phyloP scores from a whole-genome alignment of 768 basidiomycete genomes.

The Suillus subalutaceus region DNA sequence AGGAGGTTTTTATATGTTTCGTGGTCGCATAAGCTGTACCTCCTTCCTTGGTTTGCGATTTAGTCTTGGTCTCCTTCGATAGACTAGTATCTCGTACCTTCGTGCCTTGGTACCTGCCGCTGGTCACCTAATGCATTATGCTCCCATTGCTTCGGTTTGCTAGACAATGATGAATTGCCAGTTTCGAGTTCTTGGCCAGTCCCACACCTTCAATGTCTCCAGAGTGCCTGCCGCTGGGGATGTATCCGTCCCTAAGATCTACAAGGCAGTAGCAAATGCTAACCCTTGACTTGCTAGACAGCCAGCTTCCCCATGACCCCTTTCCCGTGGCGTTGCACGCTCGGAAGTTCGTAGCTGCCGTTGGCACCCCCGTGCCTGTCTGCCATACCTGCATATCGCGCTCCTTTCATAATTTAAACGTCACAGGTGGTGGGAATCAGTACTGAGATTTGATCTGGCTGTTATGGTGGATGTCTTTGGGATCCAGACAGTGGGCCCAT shows the following conservation, averaged over 20 bases:
- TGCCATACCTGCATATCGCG: too few species aligned
- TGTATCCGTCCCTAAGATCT: neutral
- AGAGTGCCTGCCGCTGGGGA: neutral
- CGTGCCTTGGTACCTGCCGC: neutral
- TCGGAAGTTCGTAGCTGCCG: too few species aligned
- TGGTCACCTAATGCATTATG: neutral
- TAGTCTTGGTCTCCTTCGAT: neutral
- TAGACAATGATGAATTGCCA: neutral
- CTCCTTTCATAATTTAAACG: too few species aligned
- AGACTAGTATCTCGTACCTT: neutral
- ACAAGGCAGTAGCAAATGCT: neutral
- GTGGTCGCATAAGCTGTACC: neutral
- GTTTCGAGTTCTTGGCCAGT: neutral
- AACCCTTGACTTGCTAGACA: neutral
- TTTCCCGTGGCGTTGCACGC: too few species aligned
- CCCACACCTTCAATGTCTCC: neutral
- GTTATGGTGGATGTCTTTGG: too few species aligned
- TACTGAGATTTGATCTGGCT: too few species aligned
- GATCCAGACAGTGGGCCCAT: too few species aligned
- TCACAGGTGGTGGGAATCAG: too few species aligned
- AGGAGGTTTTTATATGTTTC: neutral
- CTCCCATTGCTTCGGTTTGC: neutral
- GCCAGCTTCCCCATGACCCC: too few species aligned
- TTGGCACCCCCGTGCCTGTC: too few species aligned
- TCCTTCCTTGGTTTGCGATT: neutral